Evolutionary conservation across 306 rosid species (phyloP), one percentile per base, ranked within the genome.

Genomic region (Cicer judaicum): DNA sequence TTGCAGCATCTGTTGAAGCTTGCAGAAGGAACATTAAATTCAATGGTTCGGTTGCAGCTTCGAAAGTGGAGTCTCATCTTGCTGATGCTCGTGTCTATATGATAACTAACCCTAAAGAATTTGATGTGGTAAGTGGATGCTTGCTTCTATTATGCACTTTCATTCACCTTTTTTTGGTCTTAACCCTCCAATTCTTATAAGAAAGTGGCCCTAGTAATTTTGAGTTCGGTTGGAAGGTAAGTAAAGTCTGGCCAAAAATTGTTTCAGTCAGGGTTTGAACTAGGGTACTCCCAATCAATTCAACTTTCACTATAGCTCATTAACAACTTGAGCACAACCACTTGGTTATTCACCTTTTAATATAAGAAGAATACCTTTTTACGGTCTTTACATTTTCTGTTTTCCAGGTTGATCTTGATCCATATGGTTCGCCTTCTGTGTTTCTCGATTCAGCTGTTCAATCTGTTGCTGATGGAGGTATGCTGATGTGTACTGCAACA

Each of bases 371-470:
- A n/a, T 67, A 34, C 71, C 50, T 65, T 55, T 74, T 85, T 50
- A 36, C 43, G 10, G 10, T 64, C 52, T 59, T 59, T 18, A 9
- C 24, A 14, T 52, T n/a, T 66, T 66, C 14, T 84, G 15, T 59
- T 59, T 74, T 82, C 80, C 96, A 95, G 99, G 97, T 95, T 80
- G 99, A 95, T 89, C 91, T 95, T 76, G 99, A 95, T 88, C 99
- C 99, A 64, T 95, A 95, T 63, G 99, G 98, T 80, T 85, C 99
- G 9, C 99, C 99, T 72, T 92, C 97, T 50, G 80, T 92, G 73
- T 95, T 95, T 84, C 89, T 95, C 82, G 99, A 95, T 84, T 95
- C 99, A 41, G 99, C 97, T 7, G 91, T 92, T 77, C 99, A 95
- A 84, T 85, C 97, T 78, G 97, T 95, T 73, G 95, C 65, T 75